Percentiles rank a stretch among this genome's conserved stretches.
Conservation (phyloP, 148 eudicot genomes). For the Rhododendron williamsianum region DNA sequence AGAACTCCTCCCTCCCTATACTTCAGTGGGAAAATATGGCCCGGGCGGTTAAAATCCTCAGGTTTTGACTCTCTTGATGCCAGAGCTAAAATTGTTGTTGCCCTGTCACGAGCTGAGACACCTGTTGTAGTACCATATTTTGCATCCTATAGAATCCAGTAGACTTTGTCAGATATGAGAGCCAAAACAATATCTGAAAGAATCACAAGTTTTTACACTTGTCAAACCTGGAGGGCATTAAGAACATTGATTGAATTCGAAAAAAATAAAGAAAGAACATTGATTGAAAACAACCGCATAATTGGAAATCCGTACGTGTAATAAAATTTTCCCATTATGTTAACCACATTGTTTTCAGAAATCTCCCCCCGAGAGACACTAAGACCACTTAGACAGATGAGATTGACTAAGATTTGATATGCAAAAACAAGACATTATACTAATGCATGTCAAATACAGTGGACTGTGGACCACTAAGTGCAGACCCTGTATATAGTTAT, state of each 20-base stretch:
- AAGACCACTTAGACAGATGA: not conserved
- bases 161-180: not conserved
- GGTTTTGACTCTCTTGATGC: slow-evolving; percentile 76
- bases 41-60: slow-evolving; percentile 85
- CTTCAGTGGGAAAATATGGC: slow-evolving; percentile 88
- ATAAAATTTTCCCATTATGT: not conserved
- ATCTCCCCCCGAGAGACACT: not conserved
- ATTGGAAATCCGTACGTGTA: not conserved
- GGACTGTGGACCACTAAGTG: not conserved
- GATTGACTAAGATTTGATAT: not conserved
- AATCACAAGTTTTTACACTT: not conserved
- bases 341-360: not conserved
- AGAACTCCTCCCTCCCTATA: slow-evolving; percentile 92
- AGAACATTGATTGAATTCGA: slow-evolving; percentile 1
- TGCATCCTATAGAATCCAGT: slow-evolving; percentile 56
- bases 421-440: not conserved
- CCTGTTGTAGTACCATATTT: slow-evolving; percentile 88
- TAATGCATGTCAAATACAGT: not conserved
- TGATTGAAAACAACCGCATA: not conserved
- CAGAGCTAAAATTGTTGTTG: slow-evolving; percentile 62
- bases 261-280: not conserved
- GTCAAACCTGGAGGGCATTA: not conserved
- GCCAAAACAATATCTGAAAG: not conserved
- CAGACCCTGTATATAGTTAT: not conserved
- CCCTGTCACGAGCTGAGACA: slow-evolving; percentile 79